Evolutionary conservation across 768 basidiomycete species (phyloP).

Genomic region (Mycena latifolia): DNA sequence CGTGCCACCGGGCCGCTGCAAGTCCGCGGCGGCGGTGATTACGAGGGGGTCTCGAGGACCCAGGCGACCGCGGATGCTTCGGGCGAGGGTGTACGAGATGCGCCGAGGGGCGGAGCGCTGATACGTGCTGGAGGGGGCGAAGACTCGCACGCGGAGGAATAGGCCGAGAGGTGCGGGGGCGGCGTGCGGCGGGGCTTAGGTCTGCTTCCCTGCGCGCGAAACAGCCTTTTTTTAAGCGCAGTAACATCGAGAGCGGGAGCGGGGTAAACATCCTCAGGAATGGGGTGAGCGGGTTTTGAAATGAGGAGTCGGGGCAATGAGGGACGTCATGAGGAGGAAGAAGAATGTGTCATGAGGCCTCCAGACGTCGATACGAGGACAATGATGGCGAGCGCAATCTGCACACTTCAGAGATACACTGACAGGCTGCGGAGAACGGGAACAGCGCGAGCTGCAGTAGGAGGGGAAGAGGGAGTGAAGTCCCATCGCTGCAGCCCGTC

Average conservation of each 20-base stretch:
- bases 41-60: background rate
- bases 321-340: background rate
- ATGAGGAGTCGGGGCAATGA: background rate
- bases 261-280: background rate
- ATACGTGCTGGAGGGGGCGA: no score
- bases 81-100: background rate
- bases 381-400: background rate
- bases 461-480: background rate
- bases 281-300: background rate
- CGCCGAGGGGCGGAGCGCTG: background rate
- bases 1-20: background rate
- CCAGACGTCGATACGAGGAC: background rate
- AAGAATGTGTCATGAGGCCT: background rate
- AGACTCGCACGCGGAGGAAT: background rate
- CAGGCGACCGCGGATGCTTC: background rate
- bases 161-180: background rate
- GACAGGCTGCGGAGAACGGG: background rate
- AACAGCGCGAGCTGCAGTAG: slow-evolving; percentile 1
- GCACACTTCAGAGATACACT: background rate
- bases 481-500: slow-evolving; percentile 2
- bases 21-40: background rate
- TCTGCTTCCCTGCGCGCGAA: background rate
- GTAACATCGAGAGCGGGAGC: background rate
- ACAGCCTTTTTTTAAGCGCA: background rate
- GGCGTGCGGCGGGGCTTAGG: background rate